Evolutionary conservation across 805 yeast species (phyloP), one percentile per base, ranked within the genome.

Genomic region (Scheffersomyces amazonensis): DNA sequence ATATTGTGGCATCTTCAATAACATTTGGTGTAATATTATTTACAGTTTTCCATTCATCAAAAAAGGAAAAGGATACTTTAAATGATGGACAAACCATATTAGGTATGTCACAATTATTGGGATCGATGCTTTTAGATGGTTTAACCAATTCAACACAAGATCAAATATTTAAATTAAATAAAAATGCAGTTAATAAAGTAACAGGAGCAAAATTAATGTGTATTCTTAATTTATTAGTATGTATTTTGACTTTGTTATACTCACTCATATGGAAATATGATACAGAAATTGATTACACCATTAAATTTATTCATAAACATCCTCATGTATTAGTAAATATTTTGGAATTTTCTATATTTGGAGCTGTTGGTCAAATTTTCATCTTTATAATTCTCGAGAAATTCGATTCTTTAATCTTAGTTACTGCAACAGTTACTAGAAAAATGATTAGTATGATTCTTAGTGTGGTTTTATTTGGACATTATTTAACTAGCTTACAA

Each of bases 401-500:
- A 41, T 93, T 87, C 56, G 96, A 91, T 34, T 87, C 96, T 2
- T 66, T 93, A 42, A 76, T 86, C 0, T 69, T 93, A 38, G 89
- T 91, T 20, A 91, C 96, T 29, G 91, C 95, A 13, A 93, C 98
- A 0, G 97, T 93, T 8, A 91, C 99, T 1, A 75, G 99, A 50
- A 93, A 93, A 55, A 91, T 93, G 96, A 69, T 89, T 34, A 88
- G 97, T 28, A 91, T 93, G 98, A 73, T 89, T 23, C 62, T 91
- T 37, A 85, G 96, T 52, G 96, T 93, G 35, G 58, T 87, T 3
- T 65, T 91, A 46, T 91, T 88, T 62, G 91, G 93, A n/a, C 97
- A 93, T 56, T 55, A 59, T 4, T 73, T 93, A 47, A 69, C 64
- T 22, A 6, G 39, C 2, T 60, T 67, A 7, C 98, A 93, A 64